Conservation (phyloP, 345 rosid genomes). For the Combretum micranthum region DNA sequence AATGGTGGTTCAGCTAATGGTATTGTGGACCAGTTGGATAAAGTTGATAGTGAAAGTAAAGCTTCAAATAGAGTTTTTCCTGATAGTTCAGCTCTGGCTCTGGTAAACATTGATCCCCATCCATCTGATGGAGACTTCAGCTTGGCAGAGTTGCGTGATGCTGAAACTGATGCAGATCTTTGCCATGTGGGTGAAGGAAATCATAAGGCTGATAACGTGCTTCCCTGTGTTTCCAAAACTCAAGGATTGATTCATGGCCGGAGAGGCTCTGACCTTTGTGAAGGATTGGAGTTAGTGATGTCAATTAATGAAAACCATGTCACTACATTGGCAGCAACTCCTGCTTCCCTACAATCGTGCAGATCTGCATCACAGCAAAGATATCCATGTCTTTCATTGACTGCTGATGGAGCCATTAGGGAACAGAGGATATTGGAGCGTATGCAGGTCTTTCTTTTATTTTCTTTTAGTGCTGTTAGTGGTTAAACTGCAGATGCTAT, state of each 20-base stretch:
- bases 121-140: conserved; percentile 29
- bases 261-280: conserved; percentile 22
- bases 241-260: conserved; percentile 29
- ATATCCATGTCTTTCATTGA: conserved; percentile 28
- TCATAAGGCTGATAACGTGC: conserved; percentile 20
- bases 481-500: conserved; percentile 5
- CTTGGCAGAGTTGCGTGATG: conserved; percentile 22
- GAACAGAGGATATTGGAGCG: conserved; percentile 77
- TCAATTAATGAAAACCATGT: conserved; percentile 21
- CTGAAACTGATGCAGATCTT: conserved; percentile 31
- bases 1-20: conserved; percentile 36
- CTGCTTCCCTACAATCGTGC: conserved; percentile 20
- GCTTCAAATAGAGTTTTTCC: conserved; percentile 20
- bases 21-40: conserved; percentile 27
- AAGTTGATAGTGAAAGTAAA: conserved; percentile 20
- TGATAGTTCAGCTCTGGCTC: conserved; percentile 23
- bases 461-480: neutral
- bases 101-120: conserved; percentile 28
- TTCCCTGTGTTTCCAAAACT: conserved; percentile 22
- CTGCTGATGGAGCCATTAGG: conserved; percentile 65
- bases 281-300: conserved; percentile 22
- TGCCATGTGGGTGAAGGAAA: conserved; percentile 22
- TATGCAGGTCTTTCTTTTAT: conserved; percentile 43
- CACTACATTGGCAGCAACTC: conserved; percentile 28
- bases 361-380: conserved; percentile 30